Percentiles rank a stretch among this genome's conserved stretches.
phyloP scores from a whole-genome alignment of 495 filamentous ascomycete species.

The Neurospora sp. region DNA sequence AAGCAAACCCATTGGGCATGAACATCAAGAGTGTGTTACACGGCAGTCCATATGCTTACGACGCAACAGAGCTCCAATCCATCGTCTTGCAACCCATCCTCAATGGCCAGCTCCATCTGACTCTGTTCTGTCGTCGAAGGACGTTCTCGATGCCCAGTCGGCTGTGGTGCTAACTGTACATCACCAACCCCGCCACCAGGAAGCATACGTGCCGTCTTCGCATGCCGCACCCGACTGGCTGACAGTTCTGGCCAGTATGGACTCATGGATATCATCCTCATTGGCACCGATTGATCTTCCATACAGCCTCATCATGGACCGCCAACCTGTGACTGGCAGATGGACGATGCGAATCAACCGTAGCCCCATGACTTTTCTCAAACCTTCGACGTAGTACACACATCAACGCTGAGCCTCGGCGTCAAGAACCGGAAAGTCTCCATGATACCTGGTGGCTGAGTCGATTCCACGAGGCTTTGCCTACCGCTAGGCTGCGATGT shows the following conservation, averaged over 20 bases:
- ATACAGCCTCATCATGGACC: not conserved
- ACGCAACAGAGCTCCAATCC: not conserved
- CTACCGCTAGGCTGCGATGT: not conserved
- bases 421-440: not conserved
- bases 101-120: not conserved
- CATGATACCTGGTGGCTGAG: not conserved
- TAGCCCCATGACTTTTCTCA: not conserved
- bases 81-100: not conserved
- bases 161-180: not conserved
- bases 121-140: not conserved
- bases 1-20: not conserved
- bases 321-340: not conserved
- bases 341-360: not conserved
- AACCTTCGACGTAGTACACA: not conserved
- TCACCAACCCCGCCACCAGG: not conserved
- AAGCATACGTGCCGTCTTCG: not conserved
- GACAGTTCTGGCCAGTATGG: not conserved
- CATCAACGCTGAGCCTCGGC: not conserved
- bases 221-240: not conserved
- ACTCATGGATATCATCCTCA: not conserved
- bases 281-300: not conserved
- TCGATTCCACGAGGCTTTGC: not conserved
- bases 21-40: not conserved
- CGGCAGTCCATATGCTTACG: not conserved
- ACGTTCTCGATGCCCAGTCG: not conserved